Evolutionary conservation across 305 asterid species (phyloP), one percentile per base, ranked within the genome.

Genomic region (Solanum hybrid): DNA sequence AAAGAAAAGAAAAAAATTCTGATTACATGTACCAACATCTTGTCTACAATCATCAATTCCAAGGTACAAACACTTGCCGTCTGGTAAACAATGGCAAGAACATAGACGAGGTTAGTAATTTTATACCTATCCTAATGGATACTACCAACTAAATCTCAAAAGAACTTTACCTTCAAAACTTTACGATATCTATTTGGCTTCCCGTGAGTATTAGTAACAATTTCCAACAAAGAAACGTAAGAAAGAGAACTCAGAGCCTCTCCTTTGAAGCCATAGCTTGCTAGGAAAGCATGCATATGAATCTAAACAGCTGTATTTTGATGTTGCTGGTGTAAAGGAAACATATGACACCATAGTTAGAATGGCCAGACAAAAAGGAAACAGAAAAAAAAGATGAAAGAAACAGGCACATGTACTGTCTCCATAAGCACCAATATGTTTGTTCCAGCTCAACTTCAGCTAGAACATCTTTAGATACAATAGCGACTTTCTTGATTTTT

Each of bases 21-120:
- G 64, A 14, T 46, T 46, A 14, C 64, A 46, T 51, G 99, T 95
- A 89, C 99, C 99, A 27, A 90, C 94, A 92, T 95, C 96, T 90
- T 92, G 94, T 86, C 95, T 93, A 85, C 94, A 97, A 90, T 95
- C 97, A 94, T 91, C 92, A 90, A 97, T 94, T 89, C 96, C 99
- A 91, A 95, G 96, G 92, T 93, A 94, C 93, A 96, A 88, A 91
- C 96, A 95, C 91, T 93, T 94, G 88, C 92, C 87, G 11, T 56
- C 24, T 0, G 10, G 92, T 87, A 91, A 90, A 91, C 40, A 85
- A 80, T 79, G 91, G 11, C 4, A 88, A 51, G 90, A 80, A 36
- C 66, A 40, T 69, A 80, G 82, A 90, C 76, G 73, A 81, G 10
- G 5, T 81, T 40, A 42, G 86, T 40, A 26, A 26, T 81, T 40